Evolutionary conservation across 345 rosid species (phyloP).

Genomic region (Limnanthes douglasii): DNA sequence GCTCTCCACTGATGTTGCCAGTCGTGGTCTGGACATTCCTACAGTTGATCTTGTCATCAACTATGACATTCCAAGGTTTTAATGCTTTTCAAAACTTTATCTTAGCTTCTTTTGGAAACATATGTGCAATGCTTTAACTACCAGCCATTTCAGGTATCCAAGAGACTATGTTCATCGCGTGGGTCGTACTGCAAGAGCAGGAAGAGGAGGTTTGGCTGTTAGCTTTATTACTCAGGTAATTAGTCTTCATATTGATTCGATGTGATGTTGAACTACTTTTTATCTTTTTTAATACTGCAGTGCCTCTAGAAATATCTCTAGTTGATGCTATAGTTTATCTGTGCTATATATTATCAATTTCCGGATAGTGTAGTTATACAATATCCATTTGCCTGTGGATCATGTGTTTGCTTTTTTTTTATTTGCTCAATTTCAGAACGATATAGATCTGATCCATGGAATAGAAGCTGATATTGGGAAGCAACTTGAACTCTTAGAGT

Average conservation of each 20-base stretch:
- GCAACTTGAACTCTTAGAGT: slow-evolving; percentile 46
- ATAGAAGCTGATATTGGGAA: slow-evolving; percentile 65
- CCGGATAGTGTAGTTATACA: too few species aligned
- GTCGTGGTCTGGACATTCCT: slow-evolving; percentile 96
- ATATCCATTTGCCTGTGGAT: too few species aligned
- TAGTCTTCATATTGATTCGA: background rate
- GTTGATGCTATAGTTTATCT: too few species aligned
- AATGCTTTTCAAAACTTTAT: background rate
- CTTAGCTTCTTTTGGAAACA: background rate
- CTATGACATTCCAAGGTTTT: slow-evolving; percentile 88
- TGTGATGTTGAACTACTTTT: background rate
- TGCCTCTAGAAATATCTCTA: too few species aligned
- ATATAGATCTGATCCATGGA: slow-evolving; percentile 54
- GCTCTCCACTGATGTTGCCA: slow-evolving; percentile 91
- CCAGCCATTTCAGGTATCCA: slow-evolving; percentile 33
- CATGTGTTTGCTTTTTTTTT: slow-evolving; percentile 10
- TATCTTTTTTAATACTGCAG: too few species aligned
- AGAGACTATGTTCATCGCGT: slow-evolving; percentile 97
- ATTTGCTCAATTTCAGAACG: slow-evolving; percentile 35
- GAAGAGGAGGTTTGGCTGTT: slow-evolving; percentile 80
- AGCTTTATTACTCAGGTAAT: slow-evolving; percentile 74
- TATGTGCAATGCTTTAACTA: slow-evolving; percentile 3
- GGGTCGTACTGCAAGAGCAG: slow-evolving; percentile 98
- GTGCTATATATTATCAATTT: background rate
- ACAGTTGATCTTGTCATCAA: slow-evolving; percentile 91